Conservation (phyloP, 768 basidiomycete genomes). For the Chalciporus sphaerocephalus region DNA sequence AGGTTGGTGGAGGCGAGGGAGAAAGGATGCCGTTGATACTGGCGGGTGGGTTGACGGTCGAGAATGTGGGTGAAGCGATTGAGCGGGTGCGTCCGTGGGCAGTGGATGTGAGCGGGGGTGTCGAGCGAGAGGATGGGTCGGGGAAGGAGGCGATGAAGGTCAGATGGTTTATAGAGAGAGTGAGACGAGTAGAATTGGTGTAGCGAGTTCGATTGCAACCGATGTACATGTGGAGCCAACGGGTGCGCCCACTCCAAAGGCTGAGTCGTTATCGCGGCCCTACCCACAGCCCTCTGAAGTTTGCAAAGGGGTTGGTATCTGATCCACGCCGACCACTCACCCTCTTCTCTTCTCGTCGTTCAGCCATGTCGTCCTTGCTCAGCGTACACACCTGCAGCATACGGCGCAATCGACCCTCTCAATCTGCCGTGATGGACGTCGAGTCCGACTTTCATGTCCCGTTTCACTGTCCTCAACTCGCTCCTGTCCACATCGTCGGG, state of each 20-base stretch:
- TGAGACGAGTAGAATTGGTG: no score
- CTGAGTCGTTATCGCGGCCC: no score
- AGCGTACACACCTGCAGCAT: neutral
- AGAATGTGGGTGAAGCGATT: conserved; percentile 72
- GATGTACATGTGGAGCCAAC: no score
- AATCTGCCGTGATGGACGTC: conserved; percentile 15
- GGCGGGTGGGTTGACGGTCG: conserved; percentile 80
- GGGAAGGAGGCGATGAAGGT: conserved; percentile 65
- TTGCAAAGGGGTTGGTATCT: no score
- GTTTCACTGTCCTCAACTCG: conserved; percentile 29
- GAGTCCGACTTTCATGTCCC: conserved; percentile 25
- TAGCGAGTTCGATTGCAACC: no score
- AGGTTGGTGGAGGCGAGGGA: no score
- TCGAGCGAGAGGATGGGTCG: conserved; percentile 59
- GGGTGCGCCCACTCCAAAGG: no score
- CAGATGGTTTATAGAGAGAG: conserved; percentile 53
- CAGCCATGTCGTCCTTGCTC: neutral
- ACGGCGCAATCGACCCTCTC: neutral
- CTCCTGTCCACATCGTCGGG: conserved; percentile 23
- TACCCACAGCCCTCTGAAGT: no score
- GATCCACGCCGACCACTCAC: no score
- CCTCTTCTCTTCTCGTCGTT: no score
- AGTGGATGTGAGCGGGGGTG: conserved; percentile 93
- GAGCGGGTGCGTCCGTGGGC: conserved; percentile 74
- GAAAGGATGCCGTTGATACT: conserved; percentile 87